Evolutionary conservation across 2,329 filamentous ascomycete species (phyloP).

Genomic region (Epichloe coenophiala): DNA sequence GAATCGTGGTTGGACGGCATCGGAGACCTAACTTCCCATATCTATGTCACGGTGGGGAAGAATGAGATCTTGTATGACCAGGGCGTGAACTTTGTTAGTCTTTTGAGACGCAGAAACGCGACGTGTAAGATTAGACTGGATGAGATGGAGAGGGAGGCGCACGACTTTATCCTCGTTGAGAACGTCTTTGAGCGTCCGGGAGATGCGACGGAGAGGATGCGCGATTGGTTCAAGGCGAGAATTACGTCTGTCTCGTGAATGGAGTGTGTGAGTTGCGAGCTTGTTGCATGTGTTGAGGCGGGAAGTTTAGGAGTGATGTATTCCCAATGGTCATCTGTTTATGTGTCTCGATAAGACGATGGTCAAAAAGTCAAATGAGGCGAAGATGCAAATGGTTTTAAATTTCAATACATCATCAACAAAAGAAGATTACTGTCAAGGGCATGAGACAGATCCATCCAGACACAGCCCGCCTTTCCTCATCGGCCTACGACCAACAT

Average conservation of each 20-base stretch:
- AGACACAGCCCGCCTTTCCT: too few species aligned
- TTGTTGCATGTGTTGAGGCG: too few species aligned
- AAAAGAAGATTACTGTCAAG: too few species aligned
- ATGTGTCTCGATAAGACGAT: too few species aligned
- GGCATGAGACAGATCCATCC: too few species aligned
- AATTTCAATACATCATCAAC: too few species aligned
- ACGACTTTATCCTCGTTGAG: slow-evolving; percentile 21
- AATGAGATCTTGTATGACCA: slow-evolving; percentile 20
- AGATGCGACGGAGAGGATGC: slow-evolving; percentile 18
- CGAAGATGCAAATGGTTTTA: too few species aligned
- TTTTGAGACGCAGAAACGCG: slow-evolving; percentile 9
- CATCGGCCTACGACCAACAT: too few species aligned
- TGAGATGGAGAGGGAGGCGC: slow-evolving; percentile 16
- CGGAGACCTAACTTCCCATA: slow-evolving; percentile 6
- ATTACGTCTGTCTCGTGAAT: neutral
- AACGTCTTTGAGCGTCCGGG: slow-evolving; percentile 11
- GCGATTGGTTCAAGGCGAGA: slow-evolving; percentile 15
- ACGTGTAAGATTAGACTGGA: slow-evolving; percentile 15
- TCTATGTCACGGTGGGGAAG: slow-evolving; percentile 21
- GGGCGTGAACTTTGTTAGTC: slow-evolving; percentile 12
- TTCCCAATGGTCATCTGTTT: too few species aligned
- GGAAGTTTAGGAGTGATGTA: too few species aligned
- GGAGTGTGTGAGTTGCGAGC: too few species aligned
- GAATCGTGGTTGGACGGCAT: slow-evolving; percentile 16
- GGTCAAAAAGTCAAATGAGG: too few species aligned